A percentile compares a stretch with the other conserved stretches of the same genome.
phyloP scores from a whole-genome alignment of 768 basidiomycete species.

The Hericium coralloides region DNA sequence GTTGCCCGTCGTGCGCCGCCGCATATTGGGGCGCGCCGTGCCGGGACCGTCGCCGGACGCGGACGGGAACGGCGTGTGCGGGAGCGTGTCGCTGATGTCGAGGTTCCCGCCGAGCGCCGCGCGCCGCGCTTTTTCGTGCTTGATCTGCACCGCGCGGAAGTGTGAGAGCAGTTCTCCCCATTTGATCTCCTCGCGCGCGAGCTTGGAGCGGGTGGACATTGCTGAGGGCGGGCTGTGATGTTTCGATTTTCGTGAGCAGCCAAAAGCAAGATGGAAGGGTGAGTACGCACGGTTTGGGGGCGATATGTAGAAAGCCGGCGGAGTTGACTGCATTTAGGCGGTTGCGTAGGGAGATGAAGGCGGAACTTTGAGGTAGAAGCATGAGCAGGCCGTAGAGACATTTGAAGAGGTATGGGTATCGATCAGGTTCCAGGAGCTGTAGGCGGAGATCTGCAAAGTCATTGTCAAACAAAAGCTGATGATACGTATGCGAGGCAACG shows the following conservation, averaged over 20 bases:
- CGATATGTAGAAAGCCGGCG: slow-evolving; percentile 86
- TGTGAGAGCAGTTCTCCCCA: slow-evolving; percentile 93
- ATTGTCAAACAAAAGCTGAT: not conserved
- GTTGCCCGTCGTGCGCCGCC: slow-evolving; percentile 46
- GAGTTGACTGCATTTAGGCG: slow-evolving; percentile 93
- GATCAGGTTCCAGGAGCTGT: slow-evolving; percentile 93
- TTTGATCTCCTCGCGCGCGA: slow-evolving; percentile 84
- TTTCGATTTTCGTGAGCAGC: not conserved
- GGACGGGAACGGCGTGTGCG: slow-evolving; percentile 21
- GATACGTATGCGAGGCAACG: slow-evolving; percentile 14
- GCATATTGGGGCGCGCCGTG: slow-evolving; percentile 34
- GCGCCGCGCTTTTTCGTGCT: slow-evolving; percentile 87
- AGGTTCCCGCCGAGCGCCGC: slow-evolving; percentile 49
- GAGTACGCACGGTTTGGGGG: slow-evolving; percentile 66
- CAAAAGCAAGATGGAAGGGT: not conserved
- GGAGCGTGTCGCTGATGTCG: slow-evolving; percentile 42
- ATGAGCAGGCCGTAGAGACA: slow-evolving; percentile 95
- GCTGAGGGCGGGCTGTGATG: slow-evolving; percentile 17
- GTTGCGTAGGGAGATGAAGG: slow-evolving; percentile 91
- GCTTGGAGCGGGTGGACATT: slow-evolving; percentile 60
- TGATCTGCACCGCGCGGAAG: slow-evolving; percentile 82
- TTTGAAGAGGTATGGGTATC: slow-evolving; percentile 94
- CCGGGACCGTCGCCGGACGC: slow-evolving; percentile 14
- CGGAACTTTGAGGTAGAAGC: slow-evolving; percentile 94
- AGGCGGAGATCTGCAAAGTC: slow-evolving; percentile 60